Base-by-base conservation (phyloP, 2,329 filamentous ascomycete species). In the Pseudopyricularia javanii region DNA sequence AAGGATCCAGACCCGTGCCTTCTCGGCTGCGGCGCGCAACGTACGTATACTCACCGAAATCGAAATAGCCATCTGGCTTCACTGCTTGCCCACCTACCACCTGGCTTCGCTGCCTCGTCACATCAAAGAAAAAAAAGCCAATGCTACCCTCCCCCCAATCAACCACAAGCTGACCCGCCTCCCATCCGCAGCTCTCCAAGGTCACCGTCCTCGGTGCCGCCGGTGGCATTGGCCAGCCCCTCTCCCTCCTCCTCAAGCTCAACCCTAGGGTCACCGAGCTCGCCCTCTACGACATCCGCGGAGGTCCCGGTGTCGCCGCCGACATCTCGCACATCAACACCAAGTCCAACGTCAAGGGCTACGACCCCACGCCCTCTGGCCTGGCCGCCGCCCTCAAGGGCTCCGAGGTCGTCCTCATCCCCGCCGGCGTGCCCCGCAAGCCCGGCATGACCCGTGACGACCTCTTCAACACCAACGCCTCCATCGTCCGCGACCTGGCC, bases 311-410 rank as follows among this genome's bases (percentile, higher is more conserved):
- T 94, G 93, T 98, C 73, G 93, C 91, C 64, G 93, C 93, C 70
- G 93, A 98, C 74, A 83, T 98, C 54, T 88, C 87, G 68, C 93
- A 98, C 80, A 90, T 98, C 83, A 97, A 97, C 85, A 96, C 91
- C 75, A 94, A 95, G 85, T 91, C 87, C 78, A 84, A 73, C 64
- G 91, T 97, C 73, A 91, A 80, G 66, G 93, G 93, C 69, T 95
- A 91, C 73, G 85, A 90, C 61, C 80, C 90, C 60, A 85, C 79
- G 59, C 76, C 85, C 58, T 76, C 78, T 55, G 88, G 88, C 65
- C 86, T 97, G 58, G 80, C 80, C 64, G 79, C 79, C 59, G 85
- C 85, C 66, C 82, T 98, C 70, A 86, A 88, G 76, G 91, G 81
- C 68, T 78, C 90, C 66, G 90, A 97, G 74, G 84, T 98, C 64